phyloP scores from a whole-genome alignment of 108 stramenopile species.

The Asterionellopsis glacialis region DNA sequence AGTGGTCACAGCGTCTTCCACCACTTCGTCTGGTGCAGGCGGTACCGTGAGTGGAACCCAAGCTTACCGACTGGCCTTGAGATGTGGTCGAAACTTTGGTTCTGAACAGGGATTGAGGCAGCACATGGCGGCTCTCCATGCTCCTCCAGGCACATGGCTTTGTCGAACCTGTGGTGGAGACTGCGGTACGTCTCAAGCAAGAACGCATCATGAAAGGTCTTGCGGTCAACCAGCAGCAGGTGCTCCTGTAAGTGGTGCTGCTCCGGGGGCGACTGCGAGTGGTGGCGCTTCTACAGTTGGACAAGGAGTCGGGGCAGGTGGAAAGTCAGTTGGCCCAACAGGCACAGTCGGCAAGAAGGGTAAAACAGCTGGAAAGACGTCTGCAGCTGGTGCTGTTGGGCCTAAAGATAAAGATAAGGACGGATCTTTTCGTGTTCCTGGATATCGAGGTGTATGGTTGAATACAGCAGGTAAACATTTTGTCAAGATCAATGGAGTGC shows the following conservation, averaged over 20 bases:
- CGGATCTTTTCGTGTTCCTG: conserved; percentile 56
- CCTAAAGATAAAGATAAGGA: conserved; percentile 58
- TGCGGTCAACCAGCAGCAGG: conserved; percentile 46
- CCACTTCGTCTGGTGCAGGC: conserved; percentile 61
- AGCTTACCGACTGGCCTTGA: conserved; percentile 63
- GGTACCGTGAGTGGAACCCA: conserved; percentile 62
- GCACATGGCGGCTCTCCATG: conserved; percentile 70
- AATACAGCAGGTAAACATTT: conserved; percentile 62
- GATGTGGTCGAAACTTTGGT: conserved; percentile 73
- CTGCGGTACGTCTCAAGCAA: conserved; percentile 74
- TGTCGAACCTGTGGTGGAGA: conserved; percentile 77
- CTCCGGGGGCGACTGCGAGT: not conserved
- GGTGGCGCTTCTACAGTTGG: conserved; percentile 28
- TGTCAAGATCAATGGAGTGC: conserved; percentile 58
- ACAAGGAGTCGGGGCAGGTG: conserved; percentile 25
- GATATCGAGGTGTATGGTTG: conserved; percentile 74
- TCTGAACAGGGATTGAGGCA: conserved; percentile 78
- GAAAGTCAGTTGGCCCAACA: conserved; percentile 16
- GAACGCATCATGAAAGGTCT: conserved; percentile 78
- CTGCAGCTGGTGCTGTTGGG: not conserved
- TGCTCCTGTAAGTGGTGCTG: not conserved
- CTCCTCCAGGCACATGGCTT: conserved; percentile 85
- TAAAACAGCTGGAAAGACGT: conserved; percentile 37
- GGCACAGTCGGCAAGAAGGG: conserved; percentile 52
- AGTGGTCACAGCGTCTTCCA: conserved; percentile 67